Percentiles rank a stretch among this genome's conserved stretches.
phyloP scores from a whole-genome alignment of 139 green algal species.

The Coelastrella sp. region DNA sequence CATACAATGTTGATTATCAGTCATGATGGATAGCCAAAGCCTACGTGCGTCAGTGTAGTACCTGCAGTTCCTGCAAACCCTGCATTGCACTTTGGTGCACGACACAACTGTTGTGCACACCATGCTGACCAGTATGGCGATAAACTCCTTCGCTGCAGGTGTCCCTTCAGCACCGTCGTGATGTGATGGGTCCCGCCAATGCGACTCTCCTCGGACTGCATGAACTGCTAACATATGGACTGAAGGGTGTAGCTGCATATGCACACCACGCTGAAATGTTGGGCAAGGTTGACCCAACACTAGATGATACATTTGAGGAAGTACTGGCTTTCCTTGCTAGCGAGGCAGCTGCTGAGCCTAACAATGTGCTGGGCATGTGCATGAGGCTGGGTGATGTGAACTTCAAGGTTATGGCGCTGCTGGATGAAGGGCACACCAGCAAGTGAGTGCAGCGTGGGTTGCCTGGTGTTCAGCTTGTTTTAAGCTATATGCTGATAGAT shows the following conservation, averaged over 20 bases:
- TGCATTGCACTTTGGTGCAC: too few species aligned
- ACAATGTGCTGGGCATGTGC: constrained; percentile 62
- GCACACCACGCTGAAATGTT: constrained; percentile 72
- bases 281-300: constrained; percentile 54
- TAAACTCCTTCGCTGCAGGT: neutral
- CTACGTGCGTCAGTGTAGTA: too few species aligned
- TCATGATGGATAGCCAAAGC: too few species aligned
- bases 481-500: too few species aligned
- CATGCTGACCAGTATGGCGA: neutral
- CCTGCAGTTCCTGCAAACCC: too few species aligned
- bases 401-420: constrained; percentile 72
- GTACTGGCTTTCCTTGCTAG: constrained; percentile 60
- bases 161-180: constrained; percentile 39
- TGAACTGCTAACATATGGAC: constrained; percentile 76
- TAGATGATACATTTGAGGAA: constrained; percentile 68
- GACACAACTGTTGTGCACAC: neutral
- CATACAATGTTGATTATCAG: too few species aligned
- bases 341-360: constrained; percentile 43
- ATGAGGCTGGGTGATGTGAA: constrained; percentile 72
- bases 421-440: constrained; percentile 72
- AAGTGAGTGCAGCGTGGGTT: constrained; percentile 16
- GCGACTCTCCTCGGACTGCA: constrained; percentile 73
- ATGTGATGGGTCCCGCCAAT: constrained; percentile 40
- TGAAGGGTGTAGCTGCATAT: constrained; percentile 79
- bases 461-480: too few species aligned